Evolutionary conservation across 1,284 basidiomycete species (phyloP), one percentile per base, ranked within the genome.

Genomic region (Rhodotorula mucilaginosa): DNA sequence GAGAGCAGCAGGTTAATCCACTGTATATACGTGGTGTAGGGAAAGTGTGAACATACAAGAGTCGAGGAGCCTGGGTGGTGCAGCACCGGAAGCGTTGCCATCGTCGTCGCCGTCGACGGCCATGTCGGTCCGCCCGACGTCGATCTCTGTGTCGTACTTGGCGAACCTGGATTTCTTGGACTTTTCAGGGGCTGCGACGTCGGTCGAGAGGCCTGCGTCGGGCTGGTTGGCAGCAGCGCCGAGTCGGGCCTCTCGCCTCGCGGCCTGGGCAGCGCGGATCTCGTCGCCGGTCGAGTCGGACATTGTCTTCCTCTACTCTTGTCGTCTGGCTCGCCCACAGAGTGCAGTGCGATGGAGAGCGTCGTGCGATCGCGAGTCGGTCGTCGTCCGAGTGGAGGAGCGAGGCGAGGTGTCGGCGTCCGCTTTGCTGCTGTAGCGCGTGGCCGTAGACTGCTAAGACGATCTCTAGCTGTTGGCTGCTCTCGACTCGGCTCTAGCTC

Each of bases 201-300:
- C 63, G 4, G 49, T 31, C 7, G 70, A 54, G 49, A 68, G 52
- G 18, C 61, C 64, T 1, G 63, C 66, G 26, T 68, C 67, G 19
- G 67, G 57, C 15, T 56, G 58, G 61, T 68, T 65, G 51, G 66
- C 65, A 62, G 29, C 21, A 46, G 58, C 61, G 18, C 39, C 62
- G 47, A 61, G 58, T 23, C 67, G 69, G 16, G 68, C 57, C 56
- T 71, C 69, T n/a, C 70, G 65, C 46, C 74, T 67, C 23, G 70
- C 68, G 0, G 67, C 64, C 59, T 76, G 74, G 3, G 72, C 72
- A 0, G 65, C 65, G 34, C 70, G 65, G 44, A 76, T 76, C 68
- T 76, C 74, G 63, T 69, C 69, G 0, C 64, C 66, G 4, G 74
- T 74, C 44, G 52, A 31, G n/a, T 64, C 39, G 2, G 61, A 62